A percentile compares a stretch with the other conserved stretches of the same genome.
phyloP scores from a whole-genome alignment of 192 early-diverging fungal genomes.

The Entophlyctis helioformis region DNA sequence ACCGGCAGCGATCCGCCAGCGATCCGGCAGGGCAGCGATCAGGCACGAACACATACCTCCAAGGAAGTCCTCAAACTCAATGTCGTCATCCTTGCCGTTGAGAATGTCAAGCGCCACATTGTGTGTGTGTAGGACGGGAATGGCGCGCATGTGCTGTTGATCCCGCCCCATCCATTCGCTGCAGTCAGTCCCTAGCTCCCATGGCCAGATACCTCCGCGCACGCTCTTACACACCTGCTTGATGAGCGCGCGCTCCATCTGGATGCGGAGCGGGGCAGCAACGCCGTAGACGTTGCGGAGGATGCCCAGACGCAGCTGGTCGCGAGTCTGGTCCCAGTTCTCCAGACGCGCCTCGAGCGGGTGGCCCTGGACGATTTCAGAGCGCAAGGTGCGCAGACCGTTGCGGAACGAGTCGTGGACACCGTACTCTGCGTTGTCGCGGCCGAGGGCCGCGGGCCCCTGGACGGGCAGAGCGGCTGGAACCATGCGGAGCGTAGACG shows the following conservation, averaged over 20 bases:
- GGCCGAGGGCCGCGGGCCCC: no score
- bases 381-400: slow-evolving; percentile 52
- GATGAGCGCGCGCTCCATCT: slow-evolving; percentile 79
- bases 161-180: neutral
- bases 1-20: neutral
- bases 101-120: slow-evolving; percentile 78
- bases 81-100: slow-evolving; percentile 70
- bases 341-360: slow-evolving; percentile 69
- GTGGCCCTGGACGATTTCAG: slow-evolving; percentile 54
- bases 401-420: slow-evolving; percentile 75
- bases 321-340: slow-evolving; percentile 79
- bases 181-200: no score
- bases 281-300: slow-evolving; percentile 71
- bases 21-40: neutral
- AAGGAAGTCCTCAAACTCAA: slow-evolving; percentile 86
- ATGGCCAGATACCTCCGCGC: no score
- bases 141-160: slow-evolving; percentile 27
- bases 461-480: no score
- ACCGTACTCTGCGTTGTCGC: slow-evolving; percentile 49
- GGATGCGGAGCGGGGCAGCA: slow-evolving; percentile 79
- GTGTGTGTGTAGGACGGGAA: slow-evolving; percentile 43
- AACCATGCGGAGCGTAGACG: no score
- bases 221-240: slow-evolving; percentile 25
- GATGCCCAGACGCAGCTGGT: slow-evolving; percentile 67
- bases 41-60: slow-evolving; percentile 40